These are phyloP conservation scores for Saccharomycopsis babjevae DNA, from an alignment of 805 yeast genomes.

Conservation along the genomic window DNA sequence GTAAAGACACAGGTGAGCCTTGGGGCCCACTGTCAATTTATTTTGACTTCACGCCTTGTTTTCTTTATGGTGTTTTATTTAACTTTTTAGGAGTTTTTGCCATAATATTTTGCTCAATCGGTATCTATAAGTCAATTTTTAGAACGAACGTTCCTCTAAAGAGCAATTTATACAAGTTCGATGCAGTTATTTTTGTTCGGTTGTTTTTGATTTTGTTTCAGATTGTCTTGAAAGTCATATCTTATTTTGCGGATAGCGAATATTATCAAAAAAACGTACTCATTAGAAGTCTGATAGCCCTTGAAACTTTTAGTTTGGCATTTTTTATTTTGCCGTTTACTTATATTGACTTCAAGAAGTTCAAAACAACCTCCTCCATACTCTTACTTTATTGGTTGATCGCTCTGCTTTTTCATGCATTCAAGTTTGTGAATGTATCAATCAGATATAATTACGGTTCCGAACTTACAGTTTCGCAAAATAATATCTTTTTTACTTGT, in stretches of 20 bases:
- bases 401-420: constrained; percentile 35
- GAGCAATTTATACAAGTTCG: constrained; percentile 27
- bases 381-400: constrained; percentile 71
- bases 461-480: constrained; percentile 20
- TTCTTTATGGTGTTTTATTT: constrained; percentile 43
- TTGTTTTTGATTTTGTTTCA: constrained; percentile 26
- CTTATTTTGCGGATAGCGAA: constrained; percentile 20
- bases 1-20: constrained; percentile 27
- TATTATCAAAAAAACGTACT: constrained; percentile 19
- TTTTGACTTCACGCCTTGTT: constrained; percentile 52
- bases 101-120: constrained; percentile 33
- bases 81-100: constrained; percentile 33
- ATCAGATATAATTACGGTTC: constrained; percentile 28
- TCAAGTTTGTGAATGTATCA: constrained; percentile 33
- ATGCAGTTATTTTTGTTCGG: constrained; percentile 26
- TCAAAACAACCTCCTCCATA: constrained; percentile 54
- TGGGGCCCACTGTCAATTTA: constrained; percentile 36
- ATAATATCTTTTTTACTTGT: constrained; percentile 25
- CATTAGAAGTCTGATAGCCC: constrained; percentile 27
- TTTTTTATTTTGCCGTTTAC: constrained; percentile 46
- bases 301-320: constrained; percentile 33
- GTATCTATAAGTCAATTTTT: constrained; percentile 23
- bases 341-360: constrained; percentile 61
- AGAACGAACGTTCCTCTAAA: constrained; percentile 11
- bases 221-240: constrained; percentile 23